phyloP scores from a whole-genome alignment of 495 filamentous ascomycete genomes.

The Clohesyomyces aquaticus region DNA sequence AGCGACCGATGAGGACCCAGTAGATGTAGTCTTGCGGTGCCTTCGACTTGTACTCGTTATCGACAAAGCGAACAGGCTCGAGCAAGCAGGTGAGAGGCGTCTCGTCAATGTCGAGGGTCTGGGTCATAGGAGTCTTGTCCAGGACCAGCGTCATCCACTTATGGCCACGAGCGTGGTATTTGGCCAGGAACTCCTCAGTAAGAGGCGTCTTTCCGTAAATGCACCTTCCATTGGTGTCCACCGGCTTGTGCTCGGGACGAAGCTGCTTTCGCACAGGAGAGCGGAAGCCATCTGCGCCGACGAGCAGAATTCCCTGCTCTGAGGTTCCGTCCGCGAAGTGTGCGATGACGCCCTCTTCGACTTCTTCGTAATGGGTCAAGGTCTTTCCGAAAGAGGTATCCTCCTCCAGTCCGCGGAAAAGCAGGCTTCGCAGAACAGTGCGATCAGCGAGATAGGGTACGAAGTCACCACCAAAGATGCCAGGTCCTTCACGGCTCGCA shows the following conservation, averaged over 20 bases:
- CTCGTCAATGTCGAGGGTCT: constrained; percentile 32
- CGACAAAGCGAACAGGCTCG: constrained; percentile 38
- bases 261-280: constrained; percentile 52
- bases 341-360: constrained; percentile 48
- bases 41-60: constrained; percentile 22
- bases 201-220: constrained; percentile 45
- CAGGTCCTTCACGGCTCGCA: constrained; percentile 22
- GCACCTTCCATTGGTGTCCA: constrained; percentile 40
- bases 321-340: constrained; percentile 58
- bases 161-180: constrained; percentile 24
- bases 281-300: constrained; percentile 61
- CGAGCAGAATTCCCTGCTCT: constrained; percentile 54
- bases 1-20: constrained; percentile 42
- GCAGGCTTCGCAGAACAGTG: constrained; percentile 31
- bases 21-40: constrained; percentile 44
- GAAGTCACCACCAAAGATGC: constrained; percentile 7
- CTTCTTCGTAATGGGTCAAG: constrained; percentile 41
- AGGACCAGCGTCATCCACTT: constrained; percentile 42
- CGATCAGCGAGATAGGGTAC: constrained; percentile 34
- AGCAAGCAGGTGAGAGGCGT: constrained; percentile 33
- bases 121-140: constrained; percentile 33
- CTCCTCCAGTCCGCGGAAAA: constrained; percentile 37
- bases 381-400: constrained; percentile 37
- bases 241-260: constrained; percentile 36
- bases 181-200: constrained; percentile 37